Evolutionary conservation across 129 eudicot genomes (phyloP), one percentile per base, ranked within the genome.

Genomic region (Lactuca saligna): DNA sequence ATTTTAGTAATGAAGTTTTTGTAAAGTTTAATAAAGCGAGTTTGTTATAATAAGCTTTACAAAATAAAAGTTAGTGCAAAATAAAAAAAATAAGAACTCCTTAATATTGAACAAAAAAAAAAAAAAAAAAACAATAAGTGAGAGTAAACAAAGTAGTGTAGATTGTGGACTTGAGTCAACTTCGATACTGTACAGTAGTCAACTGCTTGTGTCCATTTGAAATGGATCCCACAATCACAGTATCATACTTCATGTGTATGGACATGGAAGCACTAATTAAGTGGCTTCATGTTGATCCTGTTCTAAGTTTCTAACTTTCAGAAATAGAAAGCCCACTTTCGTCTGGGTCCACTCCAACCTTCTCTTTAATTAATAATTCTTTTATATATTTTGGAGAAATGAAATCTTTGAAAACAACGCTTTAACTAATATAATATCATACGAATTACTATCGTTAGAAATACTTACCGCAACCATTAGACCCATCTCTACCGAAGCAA

Each of bases 401-500:
- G n/a, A 9, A 38, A 14, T 12, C 14, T 8, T 11, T 9, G 3
- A 2, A 64, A 46, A 65, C n/a, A 5, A 25, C 20, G 9, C 68
- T 3, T 17, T 7, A 13, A 31, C 12, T 58, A 3, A 6, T 58
- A 20, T 5, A 12, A 58, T 25, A 25, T 25, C 29, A 25, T 25
- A 25, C 1, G 29, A 25, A 25, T 25, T 25, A 25, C 1, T 25
- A 25, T 25, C 38, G 12, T n/a, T 4, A 20, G n/a, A 39, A 57
- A 46, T n/a, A 38, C 57, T 71, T 85, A 88, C 96, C 79, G 88
- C 86, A 4, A 78, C 54, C 41, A 74, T 71, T 59, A 88, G 88
- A 48, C 96, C 96, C 15, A 82, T 79, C 73, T 85, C 86, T 0
- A 88, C 88, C 0, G 96, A 85, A 32, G 84, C 79, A 66, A 88